Evolutionary conservation across 78 protist genomes (phyloP).

Genomic region (Polysphondylium violaceum): DNA sequence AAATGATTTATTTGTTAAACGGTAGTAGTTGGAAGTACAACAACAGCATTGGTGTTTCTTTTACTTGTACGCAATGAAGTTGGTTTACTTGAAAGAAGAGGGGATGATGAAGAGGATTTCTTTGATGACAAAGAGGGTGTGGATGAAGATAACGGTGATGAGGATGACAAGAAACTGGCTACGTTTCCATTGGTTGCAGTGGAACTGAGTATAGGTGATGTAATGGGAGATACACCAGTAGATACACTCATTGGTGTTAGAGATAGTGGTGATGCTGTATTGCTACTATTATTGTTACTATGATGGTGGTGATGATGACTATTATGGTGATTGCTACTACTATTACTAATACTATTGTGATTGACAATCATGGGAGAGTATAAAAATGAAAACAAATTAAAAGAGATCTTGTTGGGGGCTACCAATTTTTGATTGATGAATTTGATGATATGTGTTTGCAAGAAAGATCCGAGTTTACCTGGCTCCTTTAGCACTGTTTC

Average conservation of each 20-base stretch:
- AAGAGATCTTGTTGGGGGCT: constrained; percentile 22
- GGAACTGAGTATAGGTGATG: background rate
- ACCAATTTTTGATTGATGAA: constrained; percentile 39
- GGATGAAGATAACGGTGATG: background rate
- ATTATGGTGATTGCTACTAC: background rate
- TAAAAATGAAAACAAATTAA: constrained; percentile 36
- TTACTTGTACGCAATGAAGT: no score
- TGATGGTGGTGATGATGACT: no score
- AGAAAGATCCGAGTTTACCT: constrained; percentile 56
- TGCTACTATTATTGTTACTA: no score
- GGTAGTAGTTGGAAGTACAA: no score
- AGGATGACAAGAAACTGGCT: background rate
- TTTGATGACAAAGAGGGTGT: background rate
- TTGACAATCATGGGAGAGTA: constrained; percentile 12
- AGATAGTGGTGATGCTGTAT: constrained; percentile 2
- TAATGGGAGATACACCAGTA: background rate
- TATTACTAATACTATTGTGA: constrained; percentile 11
- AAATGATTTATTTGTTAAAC: no score
- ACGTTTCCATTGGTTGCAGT: background rate
- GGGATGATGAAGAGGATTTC: no score
- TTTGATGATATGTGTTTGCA: constrained; percentile 53
- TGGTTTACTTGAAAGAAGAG: no score
- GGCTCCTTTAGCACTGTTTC: constrained; percentile 70
- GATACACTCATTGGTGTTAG: background rate
- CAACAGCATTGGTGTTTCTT: no score